Conservation (phyloP, 1,284 basidiomycete genomes). For the Apiotrichum akiyoshidainum region DNA sequence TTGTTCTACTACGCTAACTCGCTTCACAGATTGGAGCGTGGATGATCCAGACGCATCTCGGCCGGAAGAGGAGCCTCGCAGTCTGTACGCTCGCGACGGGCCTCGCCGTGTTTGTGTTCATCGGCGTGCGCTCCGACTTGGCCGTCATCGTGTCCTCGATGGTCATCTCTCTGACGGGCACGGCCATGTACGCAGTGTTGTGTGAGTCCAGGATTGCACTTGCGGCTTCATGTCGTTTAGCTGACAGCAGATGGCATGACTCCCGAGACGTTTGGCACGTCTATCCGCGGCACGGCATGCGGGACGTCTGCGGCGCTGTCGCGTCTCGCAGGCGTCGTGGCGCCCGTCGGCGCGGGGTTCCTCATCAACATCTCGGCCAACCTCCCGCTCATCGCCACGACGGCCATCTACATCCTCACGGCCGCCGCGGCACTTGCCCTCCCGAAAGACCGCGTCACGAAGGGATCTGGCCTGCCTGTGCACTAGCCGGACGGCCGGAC, state of each 20-base stretch:
- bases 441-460: constrained; percentile 22
- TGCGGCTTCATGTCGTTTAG: not conserved
- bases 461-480: not conserved
- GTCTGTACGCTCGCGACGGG: constrained; percentile 77
- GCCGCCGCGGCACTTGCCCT: constrained; percentile 66
- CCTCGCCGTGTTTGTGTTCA: constrained; percentile 71
- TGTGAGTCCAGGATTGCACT: constrained; percentile 59
- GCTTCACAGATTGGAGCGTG: constrained; percentile 73
- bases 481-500: not conserved
- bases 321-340: constrained; percentile 86
- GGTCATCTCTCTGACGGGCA: constrained; percentile 74
- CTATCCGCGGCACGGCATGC: constrained; percentile 83
- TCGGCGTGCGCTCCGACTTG: constrained; percentile 60
- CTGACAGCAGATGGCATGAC: constrained; percentile 64
- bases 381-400: constrained; percentile 75
- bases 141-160: constrained; percentile 73
- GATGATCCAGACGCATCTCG: constrained; percentile 74
- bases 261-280: constrained; percentile 79
- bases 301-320: constrained; percentile 86
- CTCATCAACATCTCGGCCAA: constrained; percentile 68
- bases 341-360: constrained; percentile 78
- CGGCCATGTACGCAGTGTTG: constrained; percentile 87
- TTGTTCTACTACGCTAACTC: constrained; percentile 6
- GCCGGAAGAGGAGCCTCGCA: constrained; percentile 72
- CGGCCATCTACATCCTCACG: constrained; percentile 66